A percentile compares a stretch with the other conserved stretches of the same genome.
These are phyloP conservation scores for Solanum virginianum DNA, from an alignment of 257 asterid species.

Conservation along the genomic window DNA sequence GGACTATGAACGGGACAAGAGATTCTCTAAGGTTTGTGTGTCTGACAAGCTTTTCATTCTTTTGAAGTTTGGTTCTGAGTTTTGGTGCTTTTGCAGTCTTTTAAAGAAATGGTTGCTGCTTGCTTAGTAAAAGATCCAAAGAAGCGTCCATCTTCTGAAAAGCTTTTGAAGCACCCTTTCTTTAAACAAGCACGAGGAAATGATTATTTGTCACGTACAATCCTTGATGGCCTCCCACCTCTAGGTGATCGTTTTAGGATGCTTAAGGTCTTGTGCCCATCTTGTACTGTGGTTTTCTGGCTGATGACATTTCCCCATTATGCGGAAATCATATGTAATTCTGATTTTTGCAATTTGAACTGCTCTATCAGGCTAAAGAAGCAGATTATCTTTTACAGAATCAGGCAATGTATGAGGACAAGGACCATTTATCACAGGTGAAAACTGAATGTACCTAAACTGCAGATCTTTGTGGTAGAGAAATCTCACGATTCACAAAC, in stretches of 20 bases:
- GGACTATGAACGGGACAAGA: conserved; percentile 94
- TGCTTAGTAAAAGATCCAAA: conserved; percentile 99
- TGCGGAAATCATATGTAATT: not conserved
- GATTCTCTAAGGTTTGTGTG: conserved; percentile 79
- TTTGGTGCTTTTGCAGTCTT: conserved; percentile 48
- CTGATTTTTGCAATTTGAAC: not conserved
- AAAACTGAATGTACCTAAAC: not conserved
- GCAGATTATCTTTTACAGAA: conserved; percentile 79
- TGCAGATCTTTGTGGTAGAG: not conserved
- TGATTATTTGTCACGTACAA: conserved; percentile 60
- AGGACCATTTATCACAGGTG: conserved; percentile 94
- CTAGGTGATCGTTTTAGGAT: conserved; percentile 94
- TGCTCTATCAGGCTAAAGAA: conserved; percentile 74
- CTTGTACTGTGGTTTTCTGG: conserved; percentile 9
- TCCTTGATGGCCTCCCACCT: conserved; percentile 70
- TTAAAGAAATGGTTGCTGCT: conserved; percentile 91
- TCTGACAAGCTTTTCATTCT: conserved; percentile 8
- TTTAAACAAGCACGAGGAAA: conserved; percentile 60
- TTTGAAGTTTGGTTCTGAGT: conserved; percentile 15
- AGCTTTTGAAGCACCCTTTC: conserved; percentile 93
- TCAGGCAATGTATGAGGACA: conserved; percentile 68
- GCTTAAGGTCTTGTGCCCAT: conserved; percentile 77
- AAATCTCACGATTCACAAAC: not conserved
- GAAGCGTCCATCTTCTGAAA: conserved; percentile 91
- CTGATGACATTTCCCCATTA: not conserved